Evolutionary conservation across 306 rosid genomes (phyloP).

Genomic region (Arachis stenosperma): DNA sequence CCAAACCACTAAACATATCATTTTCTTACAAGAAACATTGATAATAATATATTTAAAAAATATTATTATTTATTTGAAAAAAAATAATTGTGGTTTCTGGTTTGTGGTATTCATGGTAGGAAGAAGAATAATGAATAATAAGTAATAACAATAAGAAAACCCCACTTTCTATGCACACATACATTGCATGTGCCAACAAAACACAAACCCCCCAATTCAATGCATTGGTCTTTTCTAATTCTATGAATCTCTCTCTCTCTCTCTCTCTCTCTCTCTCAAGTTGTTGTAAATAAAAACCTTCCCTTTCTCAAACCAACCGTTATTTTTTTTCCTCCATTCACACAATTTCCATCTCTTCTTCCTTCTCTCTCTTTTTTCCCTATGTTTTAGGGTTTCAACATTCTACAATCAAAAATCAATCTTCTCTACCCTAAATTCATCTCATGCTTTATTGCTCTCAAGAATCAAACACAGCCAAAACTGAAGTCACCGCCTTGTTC

Average conservation of each 20-base stretch:
- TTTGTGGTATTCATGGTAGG: conserved; percentile 63
- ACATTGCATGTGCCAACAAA: conserved; percentile 71
- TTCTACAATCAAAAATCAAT: neutral
- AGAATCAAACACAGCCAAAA: conserved; percentile 2
- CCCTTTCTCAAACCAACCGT: neutral
- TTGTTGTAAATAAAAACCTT: conserved; percentile 46
- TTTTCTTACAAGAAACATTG: too few relatives aligned
- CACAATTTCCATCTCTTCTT: neutral
- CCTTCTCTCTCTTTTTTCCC: conserved; percentile 55
- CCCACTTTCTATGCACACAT: conserved; percentile 64
- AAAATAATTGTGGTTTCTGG: conserved; percentile 12
- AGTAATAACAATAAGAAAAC: conserved; percentile 37
- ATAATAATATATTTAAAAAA: too few relatives aligned
- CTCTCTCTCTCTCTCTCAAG: conserved; percentile 27
- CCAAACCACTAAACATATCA: too few relatives aligned
- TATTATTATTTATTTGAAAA: too few relatives aligned
- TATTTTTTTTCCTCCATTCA: conserved; percentile 16
- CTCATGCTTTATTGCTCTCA: conserved; percentile 61
- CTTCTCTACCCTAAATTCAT: neutral
- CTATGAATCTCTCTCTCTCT: conserved; percentile 34
- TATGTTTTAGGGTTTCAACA: conserved; percentile 69
- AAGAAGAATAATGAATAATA: conserved; percentile 44
- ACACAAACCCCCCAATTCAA: conserved; percentile 41
- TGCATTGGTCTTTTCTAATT: conserved; percentile 46
- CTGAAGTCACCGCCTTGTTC: conserved; percentile 38